Evolutionary conservation across 1,284 basidiomycete genomes (phyloP), one percentile per base, ranked within the genome.

Genomic region (Sporisorium exsertum): DNA sequence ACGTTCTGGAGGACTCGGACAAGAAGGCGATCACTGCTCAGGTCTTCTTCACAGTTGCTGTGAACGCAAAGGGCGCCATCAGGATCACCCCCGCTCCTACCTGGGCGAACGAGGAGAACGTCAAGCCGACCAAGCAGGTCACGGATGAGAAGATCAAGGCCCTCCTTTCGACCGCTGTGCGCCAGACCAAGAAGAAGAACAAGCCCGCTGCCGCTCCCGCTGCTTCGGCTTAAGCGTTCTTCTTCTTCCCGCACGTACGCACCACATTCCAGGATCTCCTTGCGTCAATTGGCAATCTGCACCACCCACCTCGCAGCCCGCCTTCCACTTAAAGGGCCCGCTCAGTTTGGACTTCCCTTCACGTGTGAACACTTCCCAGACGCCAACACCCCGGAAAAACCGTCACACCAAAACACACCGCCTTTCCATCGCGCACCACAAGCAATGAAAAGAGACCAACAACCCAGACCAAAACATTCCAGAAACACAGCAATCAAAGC

Each of bases 1-100:
- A 95, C 86, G 92, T 95, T 18, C 72, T 83, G 26, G 74, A 80
- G 49, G 81, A 81, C 64, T 64, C 69, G 32, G 72, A 62, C 47
- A 64, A 72, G 32, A 79, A 76, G 42, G 80, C 83, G 29, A 65
- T 84, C 75, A 84, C 81, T 27, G 94, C 94, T 62, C 93, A 93
- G 42, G 94, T 95, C 90, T 95, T 97, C 89, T 97, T 96, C 88
- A 97, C 94, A 66, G 91, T 96, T 80, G 94, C 93, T 32, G 90
- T 97, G 40, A 90, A 93, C 45, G 91, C 94, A 51, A 92, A 90
- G 70, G 81, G 81, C 40, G 81, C 95, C 35, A 87, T 92, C 51
- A 87, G 97, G 69, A 89, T 97, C 86, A 94, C 93, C 15, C 91
- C 93, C 62, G 90, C 92, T 12, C 94, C 95, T 9, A 85, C 91